Conservation (phyloP, 176 grass and related monocot species). For the Avena insularis region DNA sequence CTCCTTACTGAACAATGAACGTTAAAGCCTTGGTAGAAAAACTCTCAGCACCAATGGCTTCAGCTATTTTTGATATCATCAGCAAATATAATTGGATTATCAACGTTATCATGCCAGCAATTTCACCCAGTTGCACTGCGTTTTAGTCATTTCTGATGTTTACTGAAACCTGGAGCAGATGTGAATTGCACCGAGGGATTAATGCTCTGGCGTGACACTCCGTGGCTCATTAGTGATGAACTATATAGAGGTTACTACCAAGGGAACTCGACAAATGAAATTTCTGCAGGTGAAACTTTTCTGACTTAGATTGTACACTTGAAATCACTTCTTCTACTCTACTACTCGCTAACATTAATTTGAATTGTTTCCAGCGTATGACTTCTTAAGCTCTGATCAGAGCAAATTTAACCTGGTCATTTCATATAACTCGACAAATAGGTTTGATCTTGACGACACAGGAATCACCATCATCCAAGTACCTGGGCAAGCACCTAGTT, state of each 20-base stretch:
- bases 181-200: constrained; percentile 46
- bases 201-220: constrained; percentile 57
- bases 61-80: neutral
- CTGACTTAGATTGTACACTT: neutral
- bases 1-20: constrained; percentile 18
- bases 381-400: constrained; percentile 60
- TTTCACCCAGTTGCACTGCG: neutral
- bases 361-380: constrained; percentile 52
- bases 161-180: constrained; percentile 27
- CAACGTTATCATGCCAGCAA: neutral
- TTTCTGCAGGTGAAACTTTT: constrained; percentile 47
- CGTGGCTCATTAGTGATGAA: constrained; percentile 46
- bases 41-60: neutral
- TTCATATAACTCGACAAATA: constrained; percentile 51
- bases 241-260: constrained; percentile 43
- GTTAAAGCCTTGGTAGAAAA: neutral
- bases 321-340: constrained; percentile 15
- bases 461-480: neutral
- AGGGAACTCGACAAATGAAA: constrained; percentile 45
- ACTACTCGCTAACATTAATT: constrained; percentile 21
- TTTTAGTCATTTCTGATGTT: constrained; percentile 36
- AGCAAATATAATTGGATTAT: neutral
- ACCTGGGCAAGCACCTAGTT: neutral
- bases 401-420: constrained; percentile 52
- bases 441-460: neutral